Evolutionary conservation across 495 filamentous ascomycete species (phyloP).

Genomic region (Durotheca rogersii): DNA sequence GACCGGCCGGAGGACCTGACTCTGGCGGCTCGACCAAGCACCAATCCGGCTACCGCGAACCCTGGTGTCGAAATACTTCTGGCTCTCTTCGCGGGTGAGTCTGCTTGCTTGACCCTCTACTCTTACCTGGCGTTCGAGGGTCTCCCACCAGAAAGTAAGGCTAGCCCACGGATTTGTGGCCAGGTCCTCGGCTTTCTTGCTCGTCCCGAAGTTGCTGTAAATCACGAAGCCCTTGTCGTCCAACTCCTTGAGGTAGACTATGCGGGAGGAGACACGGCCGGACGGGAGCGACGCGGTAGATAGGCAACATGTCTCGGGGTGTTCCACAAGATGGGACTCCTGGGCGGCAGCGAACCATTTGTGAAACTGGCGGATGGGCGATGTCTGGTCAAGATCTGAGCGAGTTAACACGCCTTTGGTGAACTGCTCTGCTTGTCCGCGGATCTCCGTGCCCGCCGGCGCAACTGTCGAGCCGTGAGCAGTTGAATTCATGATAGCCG

Average conservation of each 20-base stretch:
- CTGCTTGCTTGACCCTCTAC: conserved; percentile 76
- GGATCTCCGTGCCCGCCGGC: conserved; percentile 38
- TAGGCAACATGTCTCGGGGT: conserved; percentile 75
- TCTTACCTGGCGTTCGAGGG: conserved; percentile 79
- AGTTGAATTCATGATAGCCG: background rate
- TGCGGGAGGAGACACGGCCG: conserved; percentile 77
- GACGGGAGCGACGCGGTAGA: conserved; percentile 85
- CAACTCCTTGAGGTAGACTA: conserved; percentile 90
- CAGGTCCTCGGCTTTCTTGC: conserved; percentile 67
- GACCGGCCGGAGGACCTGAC: conserved; percentile 60
- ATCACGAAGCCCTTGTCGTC: conserved; percentile 74
- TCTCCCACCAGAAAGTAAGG: conserved; percentile 74
- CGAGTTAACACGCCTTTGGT: conserved; percentile 55
- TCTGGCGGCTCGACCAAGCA: conserved; percentile 92
- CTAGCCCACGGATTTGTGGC: conserved; percentile 64
- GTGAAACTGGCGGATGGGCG: conserved; percentile 81
- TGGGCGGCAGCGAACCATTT: conserved; percentile 78
- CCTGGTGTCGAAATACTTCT: conserved; percentile 83
- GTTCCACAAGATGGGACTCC: conserved; percentile 54
- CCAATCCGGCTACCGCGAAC: conserved; percentile 80
- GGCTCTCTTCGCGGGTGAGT: conserved; percentile 69
- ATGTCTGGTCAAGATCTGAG: conserved; percentile 51
- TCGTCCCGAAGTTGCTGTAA: conserved; percentile 88
- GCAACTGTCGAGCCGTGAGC: conserved; percentile 37
- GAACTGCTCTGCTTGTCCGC: conserved; percentile 64